A percentile compares a stretch with the other conserved stretches of the same genome.
These are phyloP conservation scores for Prunus kanzakura DNA, from an alignment of 306 rosid species.

Conservation along the genomic window DNA sequence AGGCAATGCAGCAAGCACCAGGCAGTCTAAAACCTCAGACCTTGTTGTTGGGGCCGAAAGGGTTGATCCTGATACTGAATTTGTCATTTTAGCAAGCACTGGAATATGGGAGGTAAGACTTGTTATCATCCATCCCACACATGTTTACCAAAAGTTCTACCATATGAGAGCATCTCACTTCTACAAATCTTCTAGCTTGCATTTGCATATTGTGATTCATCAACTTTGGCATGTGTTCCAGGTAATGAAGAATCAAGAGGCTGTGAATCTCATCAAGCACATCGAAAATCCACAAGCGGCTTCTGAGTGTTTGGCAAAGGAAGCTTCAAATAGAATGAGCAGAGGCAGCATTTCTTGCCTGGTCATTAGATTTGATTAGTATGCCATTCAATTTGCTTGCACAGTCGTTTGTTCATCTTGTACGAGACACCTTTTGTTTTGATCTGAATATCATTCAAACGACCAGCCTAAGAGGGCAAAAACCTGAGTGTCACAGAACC, in stretches of 20 bases:
- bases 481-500: background rate
- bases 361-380: constrained; percentile 73
- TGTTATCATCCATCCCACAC: background rate
- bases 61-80: constrained; percentile 55
- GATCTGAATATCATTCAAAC: background rate
- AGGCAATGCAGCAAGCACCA: constrained; percentile 21
- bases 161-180: background rate
- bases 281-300: constrained; percentile 79
- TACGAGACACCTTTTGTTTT: background rate
- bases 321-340: constrained; percentile 76
- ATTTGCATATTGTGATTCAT: background rate
- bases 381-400: background rate
- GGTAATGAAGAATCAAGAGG: constrained; percentile 91
- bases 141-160: background rate
- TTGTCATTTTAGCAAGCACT: constrained; percentile 68
- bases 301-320: constrained; percentile 77
- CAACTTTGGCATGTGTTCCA: constrained; percentile 12
- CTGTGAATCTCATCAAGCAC: constrained; percentile 72
- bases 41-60: constrained; percentile 48
- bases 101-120: constrained; percentile 88
- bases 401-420: background rate
- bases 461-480: background rate
- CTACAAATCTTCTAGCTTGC: background rate
- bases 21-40: constrained; percentile 42
- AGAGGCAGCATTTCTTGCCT: constrained; percentile 72